These are phyloP conservation scores for Fraxinus platypoda DNA, from an alignment of 305 asterid species.

Conservation along the genomic window DNA sequence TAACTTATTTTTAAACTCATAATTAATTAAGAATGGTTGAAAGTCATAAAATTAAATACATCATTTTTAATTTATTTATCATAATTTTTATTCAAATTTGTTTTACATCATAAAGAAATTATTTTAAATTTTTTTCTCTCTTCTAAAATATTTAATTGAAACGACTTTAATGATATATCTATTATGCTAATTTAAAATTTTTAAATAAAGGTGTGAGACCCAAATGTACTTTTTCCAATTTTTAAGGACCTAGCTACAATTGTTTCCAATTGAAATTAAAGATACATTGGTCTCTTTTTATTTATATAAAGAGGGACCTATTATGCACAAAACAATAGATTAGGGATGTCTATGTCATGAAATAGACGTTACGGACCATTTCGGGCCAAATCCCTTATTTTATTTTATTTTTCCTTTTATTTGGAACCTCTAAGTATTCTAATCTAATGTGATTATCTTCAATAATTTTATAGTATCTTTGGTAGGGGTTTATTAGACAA, in stretches of 20 bases:
- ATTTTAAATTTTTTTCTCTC: background rate
- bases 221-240: background rate
- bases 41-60: no score
- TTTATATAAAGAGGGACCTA: background rate
- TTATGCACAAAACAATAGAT: background rate
- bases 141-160: background rate
- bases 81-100: no score
- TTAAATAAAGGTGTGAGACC: background rate
- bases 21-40: background rate
- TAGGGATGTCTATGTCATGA: background rate
- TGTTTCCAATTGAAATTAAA: background rate
- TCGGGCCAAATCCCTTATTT: background rate
- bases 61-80: background rate
- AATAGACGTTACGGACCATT: background rate
- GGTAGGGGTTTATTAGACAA: background rate
- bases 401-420: background rate
- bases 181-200: no score
- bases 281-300: background rate
- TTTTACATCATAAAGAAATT: background rate
- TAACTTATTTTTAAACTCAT: no score
- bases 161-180: no score
- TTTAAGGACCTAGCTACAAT: background rate
- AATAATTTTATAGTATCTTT: background rate
- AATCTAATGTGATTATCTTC: background rate
- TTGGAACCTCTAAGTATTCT: background rate